These are phyloP conservation scores for Alternaria metachromatica DNA, from an alignment of 2,329 filamentous ascomycete genomes.

Conservation along the genomic window DNA sequence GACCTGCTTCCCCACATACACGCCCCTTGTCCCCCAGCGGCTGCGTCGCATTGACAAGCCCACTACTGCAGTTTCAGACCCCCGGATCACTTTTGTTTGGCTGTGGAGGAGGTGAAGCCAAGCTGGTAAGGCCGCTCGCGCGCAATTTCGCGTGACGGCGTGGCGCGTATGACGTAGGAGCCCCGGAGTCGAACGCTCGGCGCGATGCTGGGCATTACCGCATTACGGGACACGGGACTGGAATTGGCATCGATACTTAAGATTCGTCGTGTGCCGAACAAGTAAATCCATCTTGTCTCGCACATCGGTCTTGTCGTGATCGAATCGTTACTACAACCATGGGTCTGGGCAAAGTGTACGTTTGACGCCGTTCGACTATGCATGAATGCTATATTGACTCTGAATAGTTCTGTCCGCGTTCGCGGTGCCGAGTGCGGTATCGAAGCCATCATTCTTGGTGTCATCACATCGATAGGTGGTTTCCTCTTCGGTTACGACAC, in stretches of 20 bases:
- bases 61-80: slow-evolving; percentile 21
- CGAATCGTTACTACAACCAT: slow-evolving; percentile 21
- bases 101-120: slow-evolving; percentile 21
- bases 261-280: slow-evolving; percentile 2
- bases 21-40: slow-evolving; percentile 20
- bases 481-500: slow-evolving; percentile 71
- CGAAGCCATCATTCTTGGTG: slow-evolving; percentile 60
- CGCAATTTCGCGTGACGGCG: slow-evolving; percentile 21
- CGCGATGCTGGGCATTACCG: slow-evolving; percentile 33
- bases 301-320: neutral
- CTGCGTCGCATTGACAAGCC: slow-evolving; percentile 25
- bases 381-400: slow-evolving; percentile 8
- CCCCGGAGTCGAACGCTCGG: slow-evolving; percentile 24
- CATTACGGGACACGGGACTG: slow-evolving; percentile 17
- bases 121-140: slow-evolving; percentile 12
- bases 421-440: slow-evolving; percentile 43
- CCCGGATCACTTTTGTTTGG: slow-evolving; percentile 22
- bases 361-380: neutral
- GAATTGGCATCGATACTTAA: slow-evolving; percentile 27
- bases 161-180: slow-evolving; percentile 33
- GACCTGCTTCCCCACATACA: slow-evolving; percentile 26
- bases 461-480: slow-evolving; percentile 64
- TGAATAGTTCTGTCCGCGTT: slow-evolving; percentile 33
- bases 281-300: slow-evolving; percentile 6
- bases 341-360: slow-evolving; percentile 33